Base-by-base conservation (phyloP, 139 green algal species). In the Edaphochlamys debaryana region DNA sequence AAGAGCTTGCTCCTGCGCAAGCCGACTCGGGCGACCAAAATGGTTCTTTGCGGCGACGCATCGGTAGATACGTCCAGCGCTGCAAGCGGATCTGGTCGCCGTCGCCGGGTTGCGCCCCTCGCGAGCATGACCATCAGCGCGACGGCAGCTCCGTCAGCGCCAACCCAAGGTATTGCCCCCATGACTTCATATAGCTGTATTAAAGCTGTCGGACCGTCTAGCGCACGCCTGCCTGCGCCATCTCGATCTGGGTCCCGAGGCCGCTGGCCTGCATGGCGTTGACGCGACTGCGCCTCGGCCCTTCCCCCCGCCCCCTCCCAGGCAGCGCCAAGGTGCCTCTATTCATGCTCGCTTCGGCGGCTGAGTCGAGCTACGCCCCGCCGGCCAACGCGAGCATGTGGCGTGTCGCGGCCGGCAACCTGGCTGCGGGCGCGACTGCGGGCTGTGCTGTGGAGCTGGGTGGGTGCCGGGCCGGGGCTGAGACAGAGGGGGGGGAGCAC, bases 381-480 rank as follows among this genome's bases (percentile, higher is more conserved):
- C 48, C 70, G 13, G 0, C 56, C 36, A 63, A 76, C 19, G 29
- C 58, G 0, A 64, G 87, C 20, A 42, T 85, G 40, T 97, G 94
- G 95, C 87, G 93, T 1, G 45, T 94, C 2, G 78, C 93, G 13
- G 79, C 88, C 0, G 95, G 88, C 45, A 96, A 98, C 87, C 85
- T 98, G 17, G 90, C 89, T 11, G 94, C 95, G 36, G 95, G 95
- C 13, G 95, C 94, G 34, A 95, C 92, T 25, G 94, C 95, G 3
- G 95, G 95, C 42, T 96, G 91, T 34, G 88, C 93, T 9, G 95
- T 98, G 15, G 95, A 98, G 79, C 93, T 94, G 75, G 93, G 94
- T 95, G 79, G 76, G 87, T 41, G 52, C n/a, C n/a, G n/a, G n/a
- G n/a, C n/a, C n/a, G n/a, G n/a, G n/a, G n/a, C n/a, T n/a, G n/a